Evolutionary conservation across 2,329 filamentous ascomycete genomes (phyloP).

Genomic region (Leptographium galeiforme): DNA sequence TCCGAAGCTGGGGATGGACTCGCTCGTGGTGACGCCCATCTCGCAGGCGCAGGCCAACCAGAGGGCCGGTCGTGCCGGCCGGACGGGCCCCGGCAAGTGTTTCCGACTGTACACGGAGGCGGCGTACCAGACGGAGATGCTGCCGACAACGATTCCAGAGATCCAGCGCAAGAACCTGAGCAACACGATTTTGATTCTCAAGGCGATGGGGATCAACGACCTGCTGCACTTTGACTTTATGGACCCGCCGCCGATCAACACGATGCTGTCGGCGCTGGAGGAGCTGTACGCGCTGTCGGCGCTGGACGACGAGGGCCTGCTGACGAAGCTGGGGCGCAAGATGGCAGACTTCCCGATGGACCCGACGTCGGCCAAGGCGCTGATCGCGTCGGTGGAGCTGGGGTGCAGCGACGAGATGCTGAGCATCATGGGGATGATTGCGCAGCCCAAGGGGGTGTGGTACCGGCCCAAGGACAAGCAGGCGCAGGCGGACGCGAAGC

Average conservation of each 20-base stretch:
- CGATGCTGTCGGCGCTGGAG: slow-evolving; percentile 91
- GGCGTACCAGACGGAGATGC: slow-evolving; percentile 92
- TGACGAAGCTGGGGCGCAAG: slow-evolving; percentile 83
- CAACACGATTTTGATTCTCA: slow-evolving; percentile 90
- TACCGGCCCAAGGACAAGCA: slow-evolving; percentile 97
- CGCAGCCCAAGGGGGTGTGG: slow-evolving; percentile 65
- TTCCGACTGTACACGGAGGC: slow-evolving; percentile 93
- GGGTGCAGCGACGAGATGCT: slow-evolving; percentile 89
- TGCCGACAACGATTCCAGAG: slow-evolving; percentile 89
- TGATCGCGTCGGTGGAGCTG: slow-evolving; percentile 72
- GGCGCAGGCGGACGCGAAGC: slow-evolving; percentile 90
- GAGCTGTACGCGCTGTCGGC: slow-evolving; percentile 87
- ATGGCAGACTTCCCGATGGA: slow-evolving; percentile 99
- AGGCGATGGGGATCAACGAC: slow-evolving; percentile 98
- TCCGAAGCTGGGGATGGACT: slow-evolving; percentile 95
- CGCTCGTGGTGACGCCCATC: slow-evolving; percentile 87
- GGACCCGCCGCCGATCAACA: slow-evolving; percentile 95
- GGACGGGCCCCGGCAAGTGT: slow-evolving; percentile 91
- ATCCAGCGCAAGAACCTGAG: slow-evolving; percentile 92
- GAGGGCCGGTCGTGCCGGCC: slow-evolving; percentile 77
- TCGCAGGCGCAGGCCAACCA: slow-evolving; percentile 96
- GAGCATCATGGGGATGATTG: slow-evolving; percentile 89
- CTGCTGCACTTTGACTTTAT: slow-evolving; percentile 96
- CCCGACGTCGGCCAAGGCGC: slow-evolving; percentile 74
- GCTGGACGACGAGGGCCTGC: slow-evolving; percentile 84